Conservation (phyloP, 176 grass and related monocot species). For the Puccinellia tenuiflora region DNA sequence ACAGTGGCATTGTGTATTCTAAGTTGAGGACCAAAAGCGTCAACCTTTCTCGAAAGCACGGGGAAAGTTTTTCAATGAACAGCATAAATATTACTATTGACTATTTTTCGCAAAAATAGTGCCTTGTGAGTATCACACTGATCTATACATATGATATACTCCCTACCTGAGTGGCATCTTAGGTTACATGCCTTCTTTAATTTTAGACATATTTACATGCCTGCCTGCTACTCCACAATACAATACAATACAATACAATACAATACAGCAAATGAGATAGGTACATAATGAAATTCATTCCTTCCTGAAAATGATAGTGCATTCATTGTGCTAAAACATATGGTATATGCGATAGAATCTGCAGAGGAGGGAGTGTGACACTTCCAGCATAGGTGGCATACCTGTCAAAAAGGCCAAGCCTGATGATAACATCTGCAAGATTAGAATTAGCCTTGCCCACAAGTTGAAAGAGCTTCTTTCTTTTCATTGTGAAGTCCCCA, state of each 20-base stretch:
- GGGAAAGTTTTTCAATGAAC: neutral
- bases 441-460: constrained; percentile 92
- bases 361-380: neutral
- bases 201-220: neutral
- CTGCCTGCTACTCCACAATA: neutral
- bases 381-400: constrained; percentile 7
- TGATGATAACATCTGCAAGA: constrained; percentile 85
- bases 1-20: neutral
- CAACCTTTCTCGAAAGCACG: neutral
- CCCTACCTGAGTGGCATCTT: neutral
- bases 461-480: constrained; percentile 98
- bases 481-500: constrained; percentile 84
- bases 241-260: neutral
- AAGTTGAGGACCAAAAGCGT: neutral
- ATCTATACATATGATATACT: neutral
- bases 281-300: neutral
- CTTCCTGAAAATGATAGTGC: constrained; percentile 2
- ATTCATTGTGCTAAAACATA: neutral
- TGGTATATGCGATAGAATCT: neutral
- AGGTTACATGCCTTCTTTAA: neutral
- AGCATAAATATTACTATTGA: neutral
- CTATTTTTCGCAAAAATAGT: neutral
- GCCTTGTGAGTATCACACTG: neutral
- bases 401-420: constrained; percentile 97
- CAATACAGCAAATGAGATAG: neutral